Conservation (phyloP, 2,329 filamentous ascomycete genomes). For the Fusarium protoensiforme region DNA sequence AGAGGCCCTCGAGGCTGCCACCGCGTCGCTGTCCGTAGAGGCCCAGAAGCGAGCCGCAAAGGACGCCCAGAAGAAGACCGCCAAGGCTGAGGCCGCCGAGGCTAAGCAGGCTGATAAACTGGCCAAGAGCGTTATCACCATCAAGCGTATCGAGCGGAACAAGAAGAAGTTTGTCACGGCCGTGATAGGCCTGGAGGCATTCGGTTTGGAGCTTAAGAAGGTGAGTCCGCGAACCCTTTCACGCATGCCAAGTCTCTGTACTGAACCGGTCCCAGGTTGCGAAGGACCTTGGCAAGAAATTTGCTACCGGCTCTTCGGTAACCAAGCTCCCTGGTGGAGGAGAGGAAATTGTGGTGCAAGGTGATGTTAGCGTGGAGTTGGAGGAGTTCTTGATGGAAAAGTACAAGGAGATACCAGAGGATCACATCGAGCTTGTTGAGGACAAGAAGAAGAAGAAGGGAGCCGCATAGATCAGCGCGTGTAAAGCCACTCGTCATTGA, state of each 20-base stretch:
- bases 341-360: conserved; percentile 98
- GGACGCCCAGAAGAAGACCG: conserved; percentile 95
- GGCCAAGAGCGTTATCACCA: conserved; percentile 83
- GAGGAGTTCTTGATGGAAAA: conserved; percentile 90
- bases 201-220: conserved; percentile 94
- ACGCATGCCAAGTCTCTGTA: background rate
- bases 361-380: conserved; percentile 94
- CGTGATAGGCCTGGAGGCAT: conserved; percentile 89
- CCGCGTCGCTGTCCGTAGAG: conserved; percentile 86
- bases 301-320: conserved; percentile 92
- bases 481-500: conserved; percentile 34
- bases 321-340: conserved; percentile 87
- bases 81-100: conserved; percentile 90
- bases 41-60: conserved; percentile 95
- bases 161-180: conserved; percentile 98
- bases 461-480: conserved; percentile 30
- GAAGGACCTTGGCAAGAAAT: conserved; percentile 98
- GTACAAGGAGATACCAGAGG: conserved; percentile 90
- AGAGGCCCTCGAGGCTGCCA: conserved; percentile 86
- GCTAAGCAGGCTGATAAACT: conserved; percentile 85
- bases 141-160: conserved; percentile 98
- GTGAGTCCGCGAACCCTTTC: conserved; percentile 42
- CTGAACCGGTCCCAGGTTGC: conserved; percentile 63
- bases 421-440: conserved; percentile 94
- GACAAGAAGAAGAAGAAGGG: conserved; percentile 88